A percentile compares a stretch with the other conserved stretches of the same genome.
These are phyloP conservation scores for Falciphora oryzae DNA, from an alignment of 2,329 filamentous ascomycete species.

Conservation along the genomic window DNA sequence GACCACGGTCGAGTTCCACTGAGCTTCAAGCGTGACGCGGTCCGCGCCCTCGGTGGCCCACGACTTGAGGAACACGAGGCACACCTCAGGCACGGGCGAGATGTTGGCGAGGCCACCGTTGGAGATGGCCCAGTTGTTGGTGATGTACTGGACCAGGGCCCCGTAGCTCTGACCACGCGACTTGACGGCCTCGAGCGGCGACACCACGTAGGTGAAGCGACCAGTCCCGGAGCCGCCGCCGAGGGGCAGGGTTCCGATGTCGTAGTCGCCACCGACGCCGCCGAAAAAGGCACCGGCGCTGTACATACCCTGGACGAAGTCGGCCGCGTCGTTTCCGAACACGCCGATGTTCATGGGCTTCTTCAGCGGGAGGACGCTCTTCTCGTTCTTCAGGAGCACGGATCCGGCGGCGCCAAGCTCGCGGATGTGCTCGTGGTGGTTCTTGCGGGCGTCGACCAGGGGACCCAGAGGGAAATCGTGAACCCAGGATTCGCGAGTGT, in stretches of 20 bases:
- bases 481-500: neutral
- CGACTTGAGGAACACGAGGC: slow-evolving; percentile 59
- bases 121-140: slow-evolving; percentile 42
- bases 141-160: slow-evolving; percentile 46
- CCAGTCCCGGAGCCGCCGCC: slow-evolving; percentile 87
- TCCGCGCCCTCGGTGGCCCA: slow-evolving; percentile 68
- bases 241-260: slow-evolving; percentile 73
- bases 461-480: neutral
- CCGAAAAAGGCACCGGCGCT: slow-evolving; percentile 68
- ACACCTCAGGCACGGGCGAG: slow-evolving; percentile 46
- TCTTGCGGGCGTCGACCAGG: slow-evolving; percentile 47
- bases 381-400: slow-evolving; percentile 59
- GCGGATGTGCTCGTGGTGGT: slow-evolving; percentile 40
- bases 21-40: slow-evolving; percentile 56
- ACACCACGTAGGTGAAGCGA: slow-evolving; percentile 74
- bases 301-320: slow-evolving; percentile 50
- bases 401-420: slow-evolving; percentile 50
- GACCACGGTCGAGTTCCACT: slow-evolving; percentile 46
- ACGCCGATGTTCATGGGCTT: slow-evolving; percentile 51
- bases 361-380: slow-evolving; percentile 44
- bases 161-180: slow-evolving; percentile 49
- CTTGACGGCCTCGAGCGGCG: slow-evolving; percentile 55
- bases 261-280: slow-evolving; percentile 49
- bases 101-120: slow-evolving; percentile 3
- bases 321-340: slow-evolving; percentile 66